A percentile compares a stretch with the other conserved stretches of the same genome.
Evolutionary conservation across 2,329 filamentous ascomycete species (phyloP).

Genomic region (Fonsecaea pugnacius): DNA sequence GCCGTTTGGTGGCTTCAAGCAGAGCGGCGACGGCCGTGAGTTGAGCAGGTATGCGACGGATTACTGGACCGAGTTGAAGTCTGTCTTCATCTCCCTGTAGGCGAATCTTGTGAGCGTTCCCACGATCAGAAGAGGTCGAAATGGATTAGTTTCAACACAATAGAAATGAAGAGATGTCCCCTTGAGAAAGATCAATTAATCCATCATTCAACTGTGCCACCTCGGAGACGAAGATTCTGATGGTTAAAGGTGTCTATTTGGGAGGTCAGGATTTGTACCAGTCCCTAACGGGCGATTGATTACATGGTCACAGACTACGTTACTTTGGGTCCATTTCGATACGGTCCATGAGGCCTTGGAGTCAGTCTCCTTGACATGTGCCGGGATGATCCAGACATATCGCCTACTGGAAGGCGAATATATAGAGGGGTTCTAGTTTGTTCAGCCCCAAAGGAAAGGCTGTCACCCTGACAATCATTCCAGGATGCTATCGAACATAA

Average conservation of each 20-base stretch:
- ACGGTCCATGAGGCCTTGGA: background rate
- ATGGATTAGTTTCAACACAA: background rate
- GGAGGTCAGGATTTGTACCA: background rate
- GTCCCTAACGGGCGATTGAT: background rate
- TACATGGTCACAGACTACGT: background rate
- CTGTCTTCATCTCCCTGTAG: slow-evolving; percentile 40
- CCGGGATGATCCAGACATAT: background rate
- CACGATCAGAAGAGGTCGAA: background rate
- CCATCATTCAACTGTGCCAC: too few relatives aligned
- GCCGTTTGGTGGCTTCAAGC: slow-evolving; percentile 47
- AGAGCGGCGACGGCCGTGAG: slow-evolving; percentile 42
- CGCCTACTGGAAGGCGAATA: background rate
- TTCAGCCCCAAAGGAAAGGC: background rate
- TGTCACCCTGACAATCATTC: background rate
- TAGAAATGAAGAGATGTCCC: background rate
- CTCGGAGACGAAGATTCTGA: background rate
- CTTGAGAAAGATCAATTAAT: background rate
- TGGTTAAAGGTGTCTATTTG: background rate
- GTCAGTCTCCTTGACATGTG: background rate
- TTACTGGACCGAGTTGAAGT: slow-evolving; percentile 66
- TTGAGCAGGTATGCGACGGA: slow-evolving; percentile 52
- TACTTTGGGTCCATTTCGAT: background rate
- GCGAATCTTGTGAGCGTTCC: background rate
- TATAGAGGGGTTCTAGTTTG: background rate
- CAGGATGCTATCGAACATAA: background rate